Evolutionary conservation across 2,329 filamentous ascomycete species (phyloP).

Genomic region (Epichloe elymi): DNA sequence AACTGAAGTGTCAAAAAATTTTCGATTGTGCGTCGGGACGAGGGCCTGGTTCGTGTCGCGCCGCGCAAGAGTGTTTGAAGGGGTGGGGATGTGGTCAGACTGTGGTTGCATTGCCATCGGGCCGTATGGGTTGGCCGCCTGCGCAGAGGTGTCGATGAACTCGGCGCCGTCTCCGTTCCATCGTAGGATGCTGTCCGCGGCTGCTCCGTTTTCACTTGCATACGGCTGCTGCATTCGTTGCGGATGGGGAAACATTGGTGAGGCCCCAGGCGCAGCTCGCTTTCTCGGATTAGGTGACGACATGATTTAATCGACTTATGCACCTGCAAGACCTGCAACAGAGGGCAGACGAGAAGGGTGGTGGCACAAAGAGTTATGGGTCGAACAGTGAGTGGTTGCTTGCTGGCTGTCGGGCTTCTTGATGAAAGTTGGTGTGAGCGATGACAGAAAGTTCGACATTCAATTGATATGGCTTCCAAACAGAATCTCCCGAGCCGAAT

Average conservation of each 20-base stretch:
- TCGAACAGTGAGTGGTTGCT: neutral
- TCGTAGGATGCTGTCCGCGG: slow-evolving; percentile 32
- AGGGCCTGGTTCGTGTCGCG: slow-evolving; percentile 38
- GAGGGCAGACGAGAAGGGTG: neutral
- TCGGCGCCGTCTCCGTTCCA: slow-evolving; percentile 30
- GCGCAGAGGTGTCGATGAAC: slow-evolving; percentile 23
- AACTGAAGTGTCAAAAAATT: slow-evolving; percentile 24
- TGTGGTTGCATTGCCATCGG: slow-evolving; percentile 25
- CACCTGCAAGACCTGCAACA: neutral
- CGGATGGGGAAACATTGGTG: slow-evolving; percentile 45
- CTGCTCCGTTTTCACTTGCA: slow-evolving; percentile 29
- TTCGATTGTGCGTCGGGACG: slow-evolving; percentile 28
- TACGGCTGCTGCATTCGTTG: slow-evolving; percentile 37
- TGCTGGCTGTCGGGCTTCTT: neutral
- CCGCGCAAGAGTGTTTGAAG: slow-evolving; percentile 39
- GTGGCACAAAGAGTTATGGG: neutral
- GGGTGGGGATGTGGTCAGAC: slow-evolving; percentile 20
- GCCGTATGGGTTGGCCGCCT: slow-evolving; percentile 23
- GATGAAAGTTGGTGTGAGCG: neutral
- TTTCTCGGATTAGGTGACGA: slow-evolving; percentile 48
- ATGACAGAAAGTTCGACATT: neutral
- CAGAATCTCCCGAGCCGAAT: neutral
- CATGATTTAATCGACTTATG: slow-evolving; percentile 20
- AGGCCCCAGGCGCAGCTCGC: slow-evolving; percentile 58
- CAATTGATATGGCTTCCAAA: neutral